Conservation (phyloP, 2,329 filamentous ascomycete species). For the Periconia sp. region DNA sequence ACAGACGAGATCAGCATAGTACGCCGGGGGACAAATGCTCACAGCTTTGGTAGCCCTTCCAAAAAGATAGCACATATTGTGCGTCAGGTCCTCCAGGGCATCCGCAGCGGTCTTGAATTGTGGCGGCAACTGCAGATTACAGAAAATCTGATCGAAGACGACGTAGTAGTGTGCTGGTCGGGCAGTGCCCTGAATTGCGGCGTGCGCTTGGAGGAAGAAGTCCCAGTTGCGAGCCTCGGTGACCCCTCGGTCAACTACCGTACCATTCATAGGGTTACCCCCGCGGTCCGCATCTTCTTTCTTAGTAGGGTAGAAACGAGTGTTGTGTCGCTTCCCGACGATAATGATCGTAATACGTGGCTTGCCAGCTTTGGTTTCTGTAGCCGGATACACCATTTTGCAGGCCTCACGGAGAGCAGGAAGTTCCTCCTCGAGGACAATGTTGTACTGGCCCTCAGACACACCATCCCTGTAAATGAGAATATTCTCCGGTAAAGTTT, state of each 20-base stretch:
- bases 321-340: conserved; percentile 85
- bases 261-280: conserved; percentile 71
- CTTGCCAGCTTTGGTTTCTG: conserved; percentile 51
- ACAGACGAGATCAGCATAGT: conserved; percentile 85
- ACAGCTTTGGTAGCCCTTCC: conserved; percentile 84
- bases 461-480: conserved; percentile 87
- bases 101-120: conserved; percentile 40
- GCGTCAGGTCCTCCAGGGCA: conserved; percentile 70
- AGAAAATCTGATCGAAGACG: conserved; percentile 44
- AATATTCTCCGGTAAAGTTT: conserved; percentile 67
- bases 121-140: background rate
- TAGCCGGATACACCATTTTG: conserved; percentile 55
- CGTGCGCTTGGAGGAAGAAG: conserved; percentile 82
- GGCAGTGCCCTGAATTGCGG: conserved; percentile 77
- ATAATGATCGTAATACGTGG: conserved; percentile 67
- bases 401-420: conserved; percentile 67
- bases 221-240: conserved; percentile 68
- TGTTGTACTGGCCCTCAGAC: conserved; percentile 77
- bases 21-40: conserved; percentile 80
- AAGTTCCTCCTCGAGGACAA: conserved; percentile 69
- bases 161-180: conserved; percentile 80
- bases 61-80: conserved; percentile 79
- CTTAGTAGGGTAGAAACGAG: conserved; percentile 74
- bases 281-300: conserved; percentile 40
- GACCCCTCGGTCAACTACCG: conserved; percentile 80